Percentiles rank a stretch among this genome's conserved stretches.
Conservation (phyloP, 495 filamentous ascomycete genomes). For the Immersiella caudata region DNA sequence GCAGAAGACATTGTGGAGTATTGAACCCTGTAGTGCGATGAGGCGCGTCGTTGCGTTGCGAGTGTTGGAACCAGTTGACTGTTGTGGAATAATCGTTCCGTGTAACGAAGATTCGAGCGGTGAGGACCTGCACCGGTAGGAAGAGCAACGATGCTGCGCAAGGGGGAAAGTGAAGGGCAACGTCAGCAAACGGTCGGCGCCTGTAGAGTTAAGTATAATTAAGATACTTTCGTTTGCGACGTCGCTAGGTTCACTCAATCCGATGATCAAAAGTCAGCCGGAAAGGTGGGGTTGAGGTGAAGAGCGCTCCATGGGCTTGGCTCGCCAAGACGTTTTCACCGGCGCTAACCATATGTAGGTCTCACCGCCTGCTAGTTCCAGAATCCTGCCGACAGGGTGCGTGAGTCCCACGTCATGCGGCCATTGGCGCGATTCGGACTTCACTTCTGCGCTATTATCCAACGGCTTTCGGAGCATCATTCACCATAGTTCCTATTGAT, state of each 20-base stretch:
- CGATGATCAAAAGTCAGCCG: not conserved
- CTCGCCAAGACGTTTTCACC: not conserved
- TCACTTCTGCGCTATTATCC: not conserved
- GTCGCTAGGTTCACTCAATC: too few species aligned
- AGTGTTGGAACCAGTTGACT: not conserved
- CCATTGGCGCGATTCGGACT: not conserved
- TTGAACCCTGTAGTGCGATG: not conserved
- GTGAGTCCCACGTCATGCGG: conserved; percentile 25
- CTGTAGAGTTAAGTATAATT: too few species aligned
- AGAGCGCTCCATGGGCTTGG: not conserved
- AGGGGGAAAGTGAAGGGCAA: too few species aligned
- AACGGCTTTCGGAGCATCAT: not conserved
- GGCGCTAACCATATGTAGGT: not conserved
- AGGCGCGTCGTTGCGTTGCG: not conserved
- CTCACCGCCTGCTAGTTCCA: conserved; percentile 10
- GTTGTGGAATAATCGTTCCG: not conserved
- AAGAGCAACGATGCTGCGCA: too few species aligned
- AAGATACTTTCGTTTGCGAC: too few species aligned
- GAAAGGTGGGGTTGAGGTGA: not conserved
- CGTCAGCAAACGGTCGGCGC: too few species aligned
- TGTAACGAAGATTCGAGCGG: too few species aligned
- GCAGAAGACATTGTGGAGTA: not conserved
- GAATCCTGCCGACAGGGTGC: not conserved
- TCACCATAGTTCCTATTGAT: conserved; percentile 32
- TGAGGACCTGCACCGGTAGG: too few species aligned